A percentile compares a stretch with the other conserved stretches of the same genome.
These are phyloP conservation scores for Capronia americana DNA, from an alignment of 2,329 filamentous ascomycete species.

Conservation along the genomic window DNA sequence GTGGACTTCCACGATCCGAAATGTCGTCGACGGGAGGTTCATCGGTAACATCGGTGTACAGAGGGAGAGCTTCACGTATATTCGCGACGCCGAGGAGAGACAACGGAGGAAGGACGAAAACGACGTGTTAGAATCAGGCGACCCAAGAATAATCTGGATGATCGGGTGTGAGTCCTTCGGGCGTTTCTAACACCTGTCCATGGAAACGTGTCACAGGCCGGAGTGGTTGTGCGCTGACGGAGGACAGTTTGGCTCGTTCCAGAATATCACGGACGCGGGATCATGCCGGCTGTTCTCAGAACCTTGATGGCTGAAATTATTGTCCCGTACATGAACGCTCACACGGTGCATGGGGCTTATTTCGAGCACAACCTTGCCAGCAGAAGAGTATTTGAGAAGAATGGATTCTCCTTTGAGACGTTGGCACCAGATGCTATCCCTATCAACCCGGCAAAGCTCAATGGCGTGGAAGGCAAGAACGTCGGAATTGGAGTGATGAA, in stretches of 20 bases:
- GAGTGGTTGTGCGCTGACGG: background rate
- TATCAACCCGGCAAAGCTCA: slow-evolving; percentile 19
- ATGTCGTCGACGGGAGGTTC: slow-evolving; percentile 23
- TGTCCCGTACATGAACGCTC: slow-evolving; percentile 43
- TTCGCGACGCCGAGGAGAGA: slow-evolving; percentile 33
- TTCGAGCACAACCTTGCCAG: slow-evolving; percentile 42
- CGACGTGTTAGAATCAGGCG: slow-evolving; percentile 35
- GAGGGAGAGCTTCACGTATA: slow-evolving; percentile 42
- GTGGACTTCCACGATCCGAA: slow-evolving; percentile 21
- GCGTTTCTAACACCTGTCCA: no score
- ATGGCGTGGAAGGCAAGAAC: slow-evolving; percentile 9
- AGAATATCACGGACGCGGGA: slow-evolving; percentile 42
- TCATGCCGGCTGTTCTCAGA: slow-evolving; percentile 41
- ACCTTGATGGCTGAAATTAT: slow-evolving; percentile 41
- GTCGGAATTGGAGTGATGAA: slow-evolving; percentile 24
- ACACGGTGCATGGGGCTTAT: slow-evolving; percentile 34
- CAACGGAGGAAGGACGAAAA: slow-evolving; percentile 35
- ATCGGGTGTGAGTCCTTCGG: slow-evolving; percentile 22
- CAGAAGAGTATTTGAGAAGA: slow-evolving; percentile 42
- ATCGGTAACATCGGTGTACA: slow-evolving; percentile 40
- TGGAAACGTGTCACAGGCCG: background rate
- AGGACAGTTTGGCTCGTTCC: slow-evolving; percentile 37
- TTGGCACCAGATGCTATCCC: slow-evolving; percentile 16
- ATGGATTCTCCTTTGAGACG: slow-evolving; percentile 37
- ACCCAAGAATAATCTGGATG: slow-evolving; percentile 40